Evolutionary conservation across 2,329 filamentous ascomycete species (phyloP).

Genomic region (Pestalotiopsis sp.): DNA sequence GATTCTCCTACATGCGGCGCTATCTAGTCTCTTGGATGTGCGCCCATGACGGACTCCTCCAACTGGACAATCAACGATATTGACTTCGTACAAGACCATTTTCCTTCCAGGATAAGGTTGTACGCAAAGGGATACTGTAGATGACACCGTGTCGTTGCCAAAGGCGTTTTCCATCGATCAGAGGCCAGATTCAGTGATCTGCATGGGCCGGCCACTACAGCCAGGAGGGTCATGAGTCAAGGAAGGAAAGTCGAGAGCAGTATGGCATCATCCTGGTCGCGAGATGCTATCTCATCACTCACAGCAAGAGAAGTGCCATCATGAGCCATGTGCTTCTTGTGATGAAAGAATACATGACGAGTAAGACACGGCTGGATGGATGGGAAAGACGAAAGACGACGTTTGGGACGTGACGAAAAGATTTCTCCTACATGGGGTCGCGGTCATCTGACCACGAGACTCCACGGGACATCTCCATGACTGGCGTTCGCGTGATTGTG

Average conservation of each 20-base stretch:
- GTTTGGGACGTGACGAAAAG: background rate
- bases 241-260: background rate
- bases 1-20: background rate
- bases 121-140: background rate
- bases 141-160: background rate
- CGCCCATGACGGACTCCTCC: background rate
- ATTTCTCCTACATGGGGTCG: background rate
- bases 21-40: background rate
- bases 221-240: background rate
- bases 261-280: background rate
- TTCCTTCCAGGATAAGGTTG: background rate
- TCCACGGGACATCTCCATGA: background rate
- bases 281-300: background rate
- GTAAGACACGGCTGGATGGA: background rate
- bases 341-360: background rate
- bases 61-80: background rate
- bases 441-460: constrained; percentile 4
- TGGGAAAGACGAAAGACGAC: background rate
- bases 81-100: background rate
- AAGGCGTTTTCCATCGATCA: background rate
- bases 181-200: background rate
- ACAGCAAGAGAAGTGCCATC: background rate
- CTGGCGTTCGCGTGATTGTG: background rate
- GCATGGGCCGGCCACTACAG: background rate
- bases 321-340: background rate